Base-by-base conservation (phyloP, 2,329 filamentous ascomycete species). In the Penicillium sp. region DNA sequence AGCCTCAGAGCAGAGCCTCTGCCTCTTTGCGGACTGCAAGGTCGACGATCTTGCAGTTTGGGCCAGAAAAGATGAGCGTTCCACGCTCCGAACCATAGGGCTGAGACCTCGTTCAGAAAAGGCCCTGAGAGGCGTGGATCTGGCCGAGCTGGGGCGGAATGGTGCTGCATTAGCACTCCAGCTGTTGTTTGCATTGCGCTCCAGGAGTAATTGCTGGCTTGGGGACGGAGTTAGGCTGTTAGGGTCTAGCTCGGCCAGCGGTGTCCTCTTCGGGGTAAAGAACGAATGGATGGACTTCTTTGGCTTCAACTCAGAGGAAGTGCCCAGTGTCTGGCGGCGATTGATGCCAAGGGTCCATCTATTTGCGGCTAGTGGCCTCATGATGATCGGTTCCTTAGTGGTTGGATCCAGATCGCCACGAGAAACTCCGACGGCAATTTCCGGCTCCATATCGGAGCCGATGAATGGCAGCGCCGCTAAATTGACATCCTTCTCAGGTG, bases 381-480 rank as follows among this genome's bases (percentile, higher is more conserved):
- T 55, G 25, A 69, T 60, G 45, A 87, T 80, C 2, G 80, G 82
- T 57, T 86, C 72, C 73, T 97, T 97, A 1, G 91, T 95, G 62
- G 93, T 94, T 2, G 94, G 94, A 70, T 97, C 88, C 43, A 97
- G 74, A 63, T 96, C 89, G 35, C 94, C 94, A 36, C 72, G 78
- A 25, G 94, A 91, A 56, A 99, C 87, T 6, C 85, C 86, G 48
- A 80, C 79, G 8, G 93, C 91, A 56, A 90, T 72, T 46, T 86
- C 79, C 1, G 87, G 77, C 31, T 89, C 85, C 42, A 96, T 83
- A 62, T 85, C 80, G 19, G 82, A 78, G 30, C 94, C 95, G 60
- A 99, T 90, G 66, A 88, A 97, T 1, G 88, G 83, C 81, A 96
- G 87, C 40, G 88, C 83, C 10, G 86, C 83, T 0, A 87, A 77